Conservation (phyloP, 108 stramenopile species). For the Schizochytrium sp. region DNA sequence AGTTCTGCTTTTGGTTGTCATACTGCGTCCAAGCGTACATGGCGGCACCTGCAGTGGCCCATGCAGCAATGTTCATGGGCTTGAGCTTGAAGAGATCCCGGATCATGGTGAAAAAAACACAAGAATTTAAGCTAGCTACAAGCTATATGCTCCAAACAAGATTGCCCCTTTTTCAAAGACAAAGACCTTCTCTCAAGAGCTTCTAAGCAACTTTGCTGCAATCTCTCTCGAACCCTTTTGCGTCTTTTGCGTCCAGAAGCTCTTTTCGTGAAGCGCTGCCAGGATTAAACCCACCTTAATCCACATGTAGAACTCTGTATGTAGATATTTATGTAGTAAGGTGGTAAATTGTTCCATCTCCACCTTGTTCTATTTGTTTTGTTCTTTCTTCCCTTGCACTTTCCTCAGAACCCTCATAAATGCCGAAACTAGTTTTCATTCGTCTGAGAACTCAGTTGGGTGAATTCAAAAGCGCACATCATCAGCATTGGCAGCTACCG, state of each 20-base stretch:
- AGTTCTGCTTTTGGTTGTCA: background rate
- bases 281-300: too few relatives aligned
- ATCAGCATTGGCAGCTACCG: too few relatives aligned
- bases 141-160: too few relatives aligned
- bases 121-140: background rate
- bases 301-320: background rate
- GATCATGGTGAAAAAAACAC: background rate
- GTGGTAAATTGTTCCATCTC: background rate
- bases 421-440: too few relatives aligned
- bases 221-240: too few relatives aligned
- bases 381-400: slow-evolving; percentile 17
- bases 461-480: too few relatives aligned
- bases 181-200: too few relatives aligned
- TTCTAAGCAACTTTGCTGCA: too few relatives aligned
- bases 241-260: too few relatives aligned
- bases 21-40: slow-evolving; percentile 41
- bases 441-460: too few relatives aligned
- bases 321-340: background rate
- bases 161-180: too few relatives aligned
- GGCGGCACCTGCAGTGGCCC: slow-evolving; percentile 24
- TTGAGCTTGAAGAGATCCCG: background rate
- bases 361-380: background rate
- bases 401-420: background rate
- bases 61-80: background rate
- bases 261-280: too few relatives aligned